Base-by-base conservation (phyloP, 257 asterid species). In the Scutellaria barbata region DNA sequence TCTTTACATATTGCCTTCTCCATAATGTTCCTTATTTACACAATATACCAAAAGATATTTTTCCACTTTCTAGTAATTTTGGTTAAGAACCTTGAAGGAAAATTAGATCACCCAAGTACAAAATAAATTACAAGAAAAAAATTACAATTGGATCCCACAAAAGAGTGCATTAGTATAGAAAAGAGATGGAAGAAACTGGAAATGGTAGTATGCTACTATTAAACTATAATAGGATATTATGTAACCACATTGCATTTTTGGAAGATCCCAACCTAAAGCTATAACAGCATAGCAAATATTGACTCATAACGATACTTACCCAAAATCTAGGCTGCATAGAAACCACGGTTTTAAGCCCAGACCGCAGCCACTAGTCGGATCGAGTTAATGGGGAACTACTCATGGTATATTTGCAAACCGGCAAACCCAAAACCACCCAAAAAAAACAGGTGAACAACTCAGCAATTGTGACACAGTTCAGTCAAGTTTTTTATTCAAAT, bases 121-220 rank as follows among this genome's bases (percentile, higher is more conserved):
- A 3, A 42, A 40, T 1, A 7, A 41, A 7, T n/a, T 14, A 48
- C 18, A 25, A 22, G 9, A 56, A 50, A 30, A 71, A 45, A 18
- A 57, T 46, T 47, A 57, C 43, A 69, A 25, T 13, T 37, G 30
- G 55, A 72, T 53, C 18, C 69, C 22, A 70, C 22, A 14, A 62
- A 72, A 52, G 4, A 51, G 50, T 9, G 8, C 33, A 70, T 8
- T 7, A 47, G 30, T 25, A 33, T 12, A 17, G 73, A 33, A 43
- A 46, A 33, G 43, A 45, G 61, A 17, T 10, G 47, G 43, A 61
- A 0, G 10, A 50, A 37, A 30, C 62, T 16, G 61, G 68, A 71
- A 37, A 46, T 71, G 18, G 39, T 6, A 25, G 18, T 37, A 3
- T 9, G 18, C 48, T 6, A 25, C 37, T 17, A 10, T 9, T 2